Evolutionary conservation across 306 rosid species (phyloP).

Genomic region (Citrullus colocynthis): DNA sequence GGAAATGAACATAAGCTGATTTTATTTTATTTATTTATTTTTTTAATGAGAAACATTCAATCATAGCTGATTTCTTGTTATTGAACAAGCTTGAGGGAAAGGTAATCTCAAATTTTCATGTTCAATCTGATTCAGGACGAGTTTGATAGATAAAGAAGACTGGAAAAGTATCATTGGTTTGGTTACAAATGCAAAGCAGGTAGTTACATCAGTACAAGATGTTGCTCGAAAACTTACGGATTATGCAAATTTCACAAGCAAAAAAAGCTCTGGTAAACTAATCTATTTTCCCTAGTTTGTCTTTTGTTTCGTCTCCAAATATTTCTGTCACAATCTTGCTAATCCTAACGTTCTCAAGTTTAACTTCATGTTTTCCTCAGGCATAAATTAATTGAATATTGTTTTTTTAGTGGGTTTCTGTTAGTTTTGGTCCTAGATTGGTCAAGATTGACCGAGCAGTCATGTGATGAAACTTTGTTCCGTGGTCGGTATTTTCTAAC

Average conservation of each 20-base stretch:
- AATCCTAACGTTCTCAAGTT: background rate
- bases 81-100: background rate
- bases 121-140: slow-evolving; percentile 37
- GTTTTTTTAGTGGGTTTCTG: background rate
- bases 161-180: slow-evolving; percentile 61
- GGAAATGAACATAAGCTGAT: background rate
- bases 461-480: background rate
- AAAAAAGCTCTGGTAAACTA: slow-evolving; percentile 33
- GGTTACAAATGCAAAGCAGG: slow-evolving; percentile 83
- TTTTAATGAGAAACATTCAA: no score
- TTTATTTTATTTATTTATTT: no score
- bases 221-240: slow-evolving; percentile 72
- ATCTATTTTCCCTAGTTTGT: background rate
- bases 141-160: slow-evolving; percentile 71
- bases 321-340: background rate
- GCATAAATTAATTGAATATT: background rate
- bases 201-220: slow-evolving; percentile 74
- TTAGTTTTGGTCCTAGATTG: background rate
- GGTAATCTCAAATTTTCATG: slow-evolving; percentile 9
- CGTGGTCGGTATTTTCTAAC: no score
- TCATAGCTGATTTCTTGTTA: background rate
- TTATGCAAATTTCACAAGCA: slow-evolving; percentile 54
- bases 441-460: background rate
- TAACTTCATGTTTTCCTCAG: background rate
- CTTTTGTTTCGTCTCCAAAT: background rate